phyloP scores from a whole-genome alignment of 495 filamentous ascomycete genomes.

The Melanomma pulvis-pyrius region DNA sequence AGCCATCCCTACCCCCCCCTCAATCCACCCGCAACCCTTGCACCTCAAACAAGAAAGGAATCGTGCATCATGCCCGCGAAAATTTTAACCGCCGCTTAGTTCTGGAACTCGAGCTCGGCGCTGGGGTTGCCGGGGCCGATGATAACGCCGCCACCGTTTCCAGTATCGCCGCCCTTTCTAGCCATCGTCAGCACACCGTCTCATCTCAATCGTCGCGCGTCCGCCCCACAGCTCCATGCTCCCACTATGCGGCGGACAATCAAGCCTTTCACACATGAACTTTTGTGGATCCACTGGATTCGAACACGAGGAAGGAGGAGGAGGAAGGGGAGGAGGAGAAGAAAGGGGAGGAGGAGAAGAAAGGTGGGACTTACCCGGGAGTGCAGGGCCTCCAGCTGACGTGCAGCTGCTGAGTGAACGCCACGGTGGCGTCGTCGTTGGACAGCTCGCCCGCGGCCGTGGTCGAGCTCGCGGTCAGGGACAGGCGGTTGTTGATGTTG shows the following conservation, averaged over 20 bases:
- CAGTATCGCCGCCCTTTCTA: not conserved
- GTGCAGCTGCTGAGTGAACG: constrained; percentile 59
- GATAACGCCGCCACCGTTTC: constrained; percentile 9
- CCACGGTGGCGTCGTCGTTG: constrained; percentile 60
- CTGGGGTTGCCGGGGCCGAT: constrained; percentile 23
- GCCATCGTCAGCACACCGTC: not conserved
- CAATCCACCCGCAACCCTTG: not conserved
- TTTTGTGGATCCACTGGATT: too few species aligned
- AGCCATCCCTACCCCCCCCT: not conserved
- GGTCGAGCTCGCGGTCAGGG: constrained; percentile 51
- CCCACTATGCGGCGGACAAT: too few species aligned
- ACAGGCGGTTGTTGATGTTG: constrained; percentile 64
- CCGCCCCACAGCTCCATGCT: not conserved
- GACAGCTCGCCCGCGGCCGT: constrained; percentile 54
- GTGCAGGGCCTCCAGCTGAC: constrained; percentile 55
- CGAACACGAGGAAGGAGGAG: too few species aligned
- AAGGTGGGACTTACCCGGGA: constrained; percentile 30
- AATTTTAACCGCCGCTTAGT: not conserved
- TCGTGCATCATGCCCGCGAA: not conserved
- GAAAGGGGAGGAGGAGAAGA: too few species aligned
- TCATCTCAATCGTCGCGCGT: not conserved
- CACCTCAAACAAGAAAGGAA: not conserved
- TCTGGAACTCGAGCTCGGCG: not conserved
- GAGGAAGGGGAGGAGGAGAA: too few species aligned
- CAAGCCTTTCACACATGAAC: too few species aligned